Evolutionary conservation across 2,329 filamentous ascomycete genomes (phyloP), one percentile per base, ranked within the genome.

Genomic region (Scedosporium apiospermum): DNA sequence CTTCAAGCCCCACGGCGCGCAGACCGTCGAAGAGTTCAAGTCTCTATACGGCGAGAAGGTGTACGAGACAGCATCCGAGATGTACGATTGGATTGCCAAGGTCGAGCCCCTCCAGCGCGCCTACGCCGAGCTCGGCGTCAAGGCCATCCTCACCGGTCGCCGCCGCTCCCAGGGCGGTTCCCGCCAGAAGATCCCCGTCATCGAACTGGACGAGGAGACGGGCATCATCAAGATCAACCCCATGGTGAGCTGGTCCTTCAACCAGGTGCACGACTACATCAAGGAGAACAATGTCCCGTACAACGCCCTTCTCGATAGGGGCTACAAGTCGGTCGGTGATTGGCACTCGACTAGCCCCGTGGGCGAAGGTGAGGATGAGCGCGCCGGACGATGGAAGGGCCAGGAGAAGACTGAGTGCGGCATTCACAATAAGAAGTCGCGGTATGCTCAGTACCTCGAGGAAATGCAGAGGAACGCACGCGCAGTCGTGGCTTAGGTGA

Each of bases 301-400:
- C 82, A 99, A 99, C 74, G 87, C 84, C 65, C 84, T 99, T 34
- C 84, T 99, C 57, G 91, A 97, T 77, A 83, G 81, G 64, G 95
- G 95, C n/a, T 99, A 99, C 83, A 97, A 98, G 83, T 96, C 91
- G 67, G 83, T 99, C 66, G 95, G 95, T 65, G 95, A 99, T 81
- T 98, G 93, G 91, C 95, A 99, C 82, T 96, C 92, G 60, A 99
- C 95, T 3, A 88, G 86, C 68, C 93, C 95, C 12, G 92, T 98
- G 65, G 86, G 82, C 66, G 91, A 93, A 64, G 90, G 90, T 67
- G 95, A 99, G 77, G 95, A 98, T 71, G 95, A 99, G 84, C 88
- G 95, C 60, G 89, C 95, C 7, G 95, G 95, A 64, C 88, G 95
- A 68, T 99, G 95, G 95, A 97, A 96, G 83, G 95, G 95, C 65